These are phyloP conservation scores for Aspergillus oerlinghausenensis DNA, from an alignment of 2,329 filamentous ascomycete genomes.

Conservation along the genomic window DNA sequence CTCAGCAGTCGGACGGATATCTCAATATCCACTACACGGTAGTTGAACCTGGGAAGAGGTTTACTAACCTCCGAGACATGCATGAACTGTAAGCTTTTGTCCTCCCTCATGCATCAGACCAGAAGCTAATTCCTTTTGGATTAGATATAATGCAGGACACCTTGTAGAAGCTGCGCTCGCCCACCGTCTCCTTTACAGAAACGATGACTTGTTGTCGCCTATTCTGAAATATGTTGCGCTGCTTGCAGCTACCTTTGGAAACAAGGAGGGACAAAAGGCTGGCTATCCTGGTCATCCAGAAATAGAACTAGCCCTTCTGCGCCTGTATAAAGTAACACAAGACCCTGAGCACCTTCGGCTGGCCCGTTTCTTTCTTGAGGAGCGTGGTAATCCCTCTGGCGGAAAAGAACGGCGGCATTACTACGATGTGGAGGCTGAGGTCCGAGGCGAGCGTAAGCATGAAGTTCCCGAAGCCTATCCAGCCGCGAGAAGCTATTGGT, in stretches of 20 bases:
- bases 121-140: not conserved
- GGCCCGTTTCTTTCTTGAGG: constrained; percentile 54
- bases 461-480: constrained; percentile 48
- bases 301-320: constrained; percentile 48
- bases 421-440: constrained; percentile 51
- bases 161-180: constrained; percentile 58
- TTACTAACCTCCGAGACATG: constrained; percentile 57
- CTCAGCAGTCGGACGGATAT: constrained; percentile 59
- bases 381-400: constrained; percentile 48
- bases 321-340: constrained; percentile 41
- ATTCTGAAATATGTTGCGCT: constrained; percentile 53
- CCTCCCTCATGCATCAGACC: not conserved
- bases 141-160: constrained; percentile 56
- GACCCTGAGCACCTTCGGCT: constrained; percentile 42
- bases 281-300: constrained; percentile 60
- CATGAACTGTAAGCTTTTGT: constrained; percentile 52
- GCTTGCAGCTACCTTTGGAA: constrained; percentile 50
- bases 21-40: constrained; percentile 61
- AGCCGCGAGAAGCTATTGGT: constrained; percentile 37
- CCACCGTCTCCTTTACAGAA: constrained; percentile 50
- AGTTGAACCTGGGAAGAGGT: constrained; percentile 52
- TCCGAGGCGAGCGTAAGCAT: constrained; percentile 41
- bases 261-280: constrained; percentile 45
- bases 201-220: constrained; percentile 49
- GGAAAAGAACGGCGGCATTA: constrained; percentile 47